A percentile compares a stretch with the other conserved stretches of the same genome.
Conservation (phyloP, 768 basidiomycete species). For the Leccinum imitatum region DNA sequence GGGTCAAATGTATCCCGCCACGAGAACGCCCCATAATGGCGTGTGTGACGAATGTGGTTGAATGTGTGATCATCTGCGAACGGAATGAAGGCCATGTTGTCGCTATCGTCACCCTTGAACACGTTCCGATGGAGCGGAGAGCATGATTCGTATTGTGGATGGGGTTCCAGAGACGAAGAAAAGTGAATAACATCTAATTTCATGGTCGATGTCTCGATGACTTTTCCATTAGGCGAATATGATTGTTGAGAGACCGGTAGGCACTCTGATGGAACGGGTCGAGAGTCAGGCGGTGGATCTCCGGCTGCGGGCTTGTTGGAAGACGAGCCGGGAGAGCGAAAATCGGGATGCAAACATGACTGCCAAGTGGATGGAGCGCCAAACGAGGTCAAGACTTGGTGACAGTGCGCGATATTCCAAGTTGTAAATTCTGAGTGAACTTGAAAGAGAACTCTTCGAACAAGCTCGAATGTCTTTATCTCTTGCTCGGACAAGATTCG, state of each 20-base stretch:
- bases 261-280: background rate
- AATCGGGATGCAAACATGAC: slow-evolving; percentile 10
- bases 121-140: slow-evolving; percentile 48
- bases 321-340: slow-evolving; percentile 6
- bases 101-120: slow-evolving; percentile 56
- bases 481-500: slow-evolving; percentile 6
- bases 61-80: slow-evolving; percentile 62
- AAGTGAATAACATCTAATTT: slow-evolving; percentile 18
- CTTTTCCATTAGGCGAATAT: slow-evolving; percentile 18
- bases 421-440: slow-evolving; percentile 26
- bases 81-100: slow-evolving; percentile 58
- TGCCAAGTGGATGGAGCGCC: slow-evolving; percentile 17
- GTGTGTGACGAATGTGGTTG: slow-evolving; percentile 37
- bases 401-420: slow-evolving; percentile 21
- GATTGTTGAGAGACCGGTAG: slow-evolving; percentile 9
- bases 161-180: slow-evolving; percentile 19
- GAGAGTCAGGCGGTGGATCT: background rate
- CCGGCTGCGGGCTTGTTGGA: background rate
- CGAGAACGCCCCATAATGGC: slow-evolving; percentile 43
- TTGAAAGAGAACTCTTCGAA: slow-evolving; percentile 16
- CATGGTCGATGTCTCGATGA: slow-evolving; percentile 9
- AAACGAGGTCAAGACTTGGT: slow-evolving; percentile 14
- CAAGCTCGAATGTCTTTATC: slow-evolving; percentile 9
- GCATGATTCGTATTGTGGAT: slow-evolving; percentile 56
- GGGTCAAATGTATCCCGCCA: slow-evolving; percentile 50